Percentiles rank a stretch among this genome's conserved stretches.
Conservation (phyloP, 1,284 basidiomycete genomes). For the Sanghuangporus baumii region DNA sequence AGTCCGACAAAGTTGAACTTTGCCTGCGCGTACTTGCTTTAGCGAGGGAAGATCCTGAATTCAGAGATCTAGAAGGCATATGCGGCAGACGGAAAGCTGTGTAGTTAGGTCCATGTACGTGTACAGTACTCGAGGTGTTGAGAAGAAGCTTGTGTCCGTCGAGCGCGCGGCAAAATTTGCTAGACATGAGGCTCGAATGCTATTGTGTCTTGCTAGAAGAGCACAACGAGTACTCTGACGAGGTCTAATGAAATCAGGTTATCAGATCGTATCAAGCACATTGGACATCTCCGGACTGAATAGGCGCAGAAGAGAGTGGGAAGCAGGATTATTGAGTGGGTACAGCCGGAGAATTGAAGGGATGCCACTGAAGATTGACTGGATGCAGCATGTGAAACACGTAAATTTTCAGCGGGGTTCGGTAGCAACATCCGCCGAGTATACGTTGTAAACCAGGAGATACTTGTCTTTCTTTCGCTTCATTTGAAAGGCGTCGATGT, state of each 20-base stretch:
- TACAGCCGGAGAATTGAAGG: not conserved
- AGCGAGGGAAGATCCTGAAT: not conserved
- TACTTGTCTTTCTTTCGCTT: not conserved
- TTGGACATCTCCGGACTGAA: not conserved
- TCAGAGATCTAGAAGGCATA: not conserved
- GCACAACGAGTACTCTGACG: not conserved
- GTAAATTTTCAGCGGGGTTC: not conserved
- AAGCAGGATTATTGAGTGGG: not conserved
- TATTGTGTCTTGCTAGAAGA: not conserved
- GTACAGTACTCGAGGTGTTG: conserved; percentile 2
- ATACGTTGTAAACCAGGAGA: not conserved
- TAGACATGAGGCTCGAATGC: not conserved
- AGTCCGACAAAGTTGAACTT: not conserved
- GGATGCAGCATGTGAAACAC: not conserved
- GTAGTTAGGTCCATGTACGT: not conserved
- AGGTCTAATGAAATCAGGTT: not conserved
- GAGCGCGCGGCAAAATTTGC: not conserved
- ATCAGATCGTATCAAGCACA: not conserved
- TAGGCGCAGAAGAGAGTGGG: conserved; percentile 3
- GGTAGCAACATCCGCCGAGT: not conserved
- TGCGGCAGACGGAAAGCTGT: not conserved
- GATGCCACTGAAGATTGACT: conserved; percentile 3
- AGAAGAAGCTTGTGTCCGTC: not conserved
- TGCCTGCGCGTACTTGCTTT: not conserved
- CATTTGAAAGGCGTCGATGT: not conserved